phyloP scores from a whole-genome alignment of 768 basidiomycete species.

The Paxillus rubicundulus region DNA sequence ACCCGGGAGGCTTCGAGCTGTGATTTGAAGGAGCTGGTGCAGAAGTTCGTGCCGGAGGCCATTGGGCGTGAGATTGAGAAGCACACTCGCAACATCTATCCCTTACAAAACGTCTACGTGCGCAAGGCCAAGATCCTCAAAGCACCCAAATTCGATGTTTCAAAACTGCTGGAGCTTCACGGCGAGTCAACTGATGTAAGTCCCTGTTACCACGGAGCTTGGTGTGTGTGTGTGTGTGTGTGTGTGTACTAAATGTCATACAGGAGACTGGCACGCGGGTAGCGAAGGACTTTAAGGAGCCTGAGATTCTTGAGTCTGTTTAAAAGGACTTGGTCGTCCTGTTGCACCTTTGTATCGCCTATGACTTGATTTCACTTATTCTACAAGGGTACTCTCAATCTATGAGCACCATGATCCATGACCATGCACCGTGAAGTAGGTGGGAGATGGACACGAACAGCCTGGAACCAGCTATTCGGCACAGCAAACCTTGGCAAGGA shows the following conservation, averaged over 20 bases:
- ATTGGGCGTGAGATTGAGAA: slow-evolving; percentile 99
- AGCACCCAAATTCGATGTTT: slow-evolving; percentile 93
- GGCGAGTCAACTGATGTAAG: slow-evolving; percentile 92
- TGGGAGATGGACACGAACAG: slow-evolving; percentile 3
- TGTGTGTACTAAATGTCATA: slow-evolving; percentile 6
- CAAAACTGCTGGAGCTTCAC: slow-evolving; percentile 95
- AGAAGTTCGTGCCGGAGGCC: slow-evolving; percentile 98
- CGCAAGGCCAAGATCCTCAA: slow-evolving; percentile 99
- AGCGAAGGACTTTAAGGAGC: slow-evolving; percentile 97
- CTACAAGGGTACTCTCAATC: slow-evolving; percentile 37
- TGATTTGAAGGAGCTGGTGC: slow-evolving; percentile 96
- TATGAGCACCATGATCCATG: slow-evolving; percentile 30
- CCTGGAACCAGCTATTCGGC: too few species aligned
- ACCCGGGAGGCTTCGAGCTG: slow-evolving; percentile 91
- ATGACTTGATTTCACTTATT: slow-evolving; percentile 32
- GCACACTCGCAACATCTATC: slow-evolving; percentile 93
- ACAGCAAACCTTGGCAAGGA: too few species aligned
- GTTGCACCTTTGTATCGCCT: slow-evolving; percentile 38
- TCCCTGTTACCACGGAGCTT: neutral
- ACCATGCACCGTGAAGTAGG: slow-evolving; percentile 5
- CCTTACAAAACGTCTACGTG: slow-evolving; percentile 97
- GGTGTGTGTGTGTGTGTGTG: neutral
- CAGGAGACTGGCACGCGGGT: slow-evolving; percentile 95
- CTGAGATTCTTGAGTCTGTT: slow-evolving; percentile 88
- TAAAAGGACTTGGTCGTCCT: slow-evolving; percentile 46